Evolutionary conservation across 768 basidiomycete species (phyloP), one percentile per base, ranked within the genome.

Genomic region (Sutorius australiensis): DNA sequence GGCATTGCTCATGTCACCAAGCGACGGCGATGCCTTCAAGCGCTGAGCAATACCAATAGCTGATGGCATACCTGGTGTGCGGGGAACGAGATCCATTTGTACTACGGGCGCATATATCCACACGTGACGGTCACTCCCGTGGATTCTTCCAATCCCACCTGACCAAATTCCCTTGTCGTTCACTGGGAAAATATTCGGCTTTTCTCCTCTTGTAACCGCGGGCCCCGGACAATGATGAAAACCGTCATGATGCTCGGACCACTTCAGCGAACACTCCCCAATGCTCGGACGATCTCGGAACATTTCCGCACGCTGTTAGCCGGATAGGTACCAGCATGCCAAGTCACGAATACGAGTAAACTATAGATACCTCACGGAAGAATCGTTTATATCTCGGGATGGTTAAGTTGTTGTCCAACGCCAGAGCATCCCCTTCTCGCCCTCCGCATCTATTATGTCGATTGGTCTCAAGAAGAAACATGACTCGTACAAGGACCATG

Each of bases 401-500:
- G 9, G 9, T 14, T 2, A 14, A 17, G 13, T 39, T 16, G 32
- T 39, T 19, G 32, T 32, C 14, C 13, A 12, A n/a, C 6, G 12
- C 8, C 21, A 34, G n/a, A 27, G 19, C 19, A 8, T 9, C 5
- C 45, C 10, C 21, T 34, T 42, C 19, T 28, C 7, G 39, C 37
- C 43, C 50, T n/a, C 48, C 38, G 28, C 36, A 3, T 9, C 2
- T 37, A 46, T 21, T 51, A 61, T 65, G 62, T 50, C 65, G 6
- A 44, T 30, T 16, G 38, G 48, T 6, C 33, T 16, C 5, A 54
- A 65, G 54, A 56, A 65, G 51, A 59, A 59, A 45, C 39, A 11
- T n/a, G 51, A 57, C 3, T 56, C 51, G 12, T 52, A 42, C 32
- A 32, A 51, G 2, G 50, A 55, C 5, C 42, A 53, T 37, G 31